Evolutionary conservation across 2,329 filamentous ascomycete species (phyloP).

Genomic region (Fusarium sacchari): DNA sequence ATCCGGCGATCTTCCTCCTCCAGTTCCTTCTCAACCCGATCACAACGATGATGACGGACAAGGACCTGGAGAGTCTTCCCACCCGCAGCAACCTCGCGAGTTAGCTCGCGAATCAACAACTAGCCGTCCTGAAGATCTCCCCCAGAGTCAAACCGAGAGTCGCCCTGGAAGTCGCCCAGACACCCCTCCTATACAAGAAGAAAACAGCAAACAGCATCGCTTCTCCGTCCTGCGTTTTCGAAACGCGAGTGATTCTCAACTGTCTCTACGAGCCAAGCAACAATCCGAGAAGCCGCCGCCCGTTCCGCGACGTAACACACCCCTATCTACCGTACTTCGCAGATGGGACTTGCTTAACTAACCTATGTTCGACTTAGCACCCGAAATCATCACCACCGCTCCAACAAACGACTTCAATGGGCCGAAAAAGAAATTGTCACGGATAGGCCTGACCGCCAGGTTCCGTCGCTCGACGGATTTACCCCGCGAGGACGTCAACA

Average conservation of each 20-base stretch:
- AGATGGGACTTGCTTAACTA: slow-evolving; percentile 15
- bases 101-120: slow-evolving; percentile 34
- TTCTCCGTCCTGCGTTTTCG: slow-evolving; percentile 83
- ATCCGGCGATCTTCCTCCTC: slow-evolving; percentile 42
- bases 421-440: slow-evolving; percentile 65
- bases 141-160: slow-evolving; percentile 13
- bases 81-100: slow-evolving; percentile 39
- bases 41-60: slow-evolving; percentile 32
- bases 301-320: slow-evolving; percentile 65
- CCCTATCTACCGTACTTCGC: slow-evolving; percentile 7
- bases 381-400: slow-evolving; percentile 89
- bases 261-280: slow-evolving; percentile 79
- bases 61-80: slow-evolving; percentile 30
- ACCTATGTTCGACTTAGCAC: slow-evolving; percentile 56
- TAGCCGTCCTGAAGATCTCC: slow-evolving; percentile 7
- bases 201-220: slow-evolving; percentile 66
- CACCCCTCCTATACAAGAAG: slow-evolving; percentile 64
- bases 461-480: slow-evolving; percentile 64
- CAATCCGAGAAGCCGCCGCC: slow-evolving; percentile 68
- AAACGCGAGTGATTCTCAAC: slow-evolving; percentile 91
- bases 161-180: slow-evolving; percentile 50
- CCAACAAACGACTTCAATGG: slow-evolving; percentile 74
- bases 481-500: slow-evolving; percentile 46
- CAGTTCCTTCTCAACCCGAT: slow-evolving; percentile 36
- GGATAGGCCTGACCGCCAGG: slow-evolving; percentile 63